Evolutionary conservation across 305 asterid species (phyloP), one percentile per base, ranked within the genome.

Genomic region (Ajuga reptans): DNA sequence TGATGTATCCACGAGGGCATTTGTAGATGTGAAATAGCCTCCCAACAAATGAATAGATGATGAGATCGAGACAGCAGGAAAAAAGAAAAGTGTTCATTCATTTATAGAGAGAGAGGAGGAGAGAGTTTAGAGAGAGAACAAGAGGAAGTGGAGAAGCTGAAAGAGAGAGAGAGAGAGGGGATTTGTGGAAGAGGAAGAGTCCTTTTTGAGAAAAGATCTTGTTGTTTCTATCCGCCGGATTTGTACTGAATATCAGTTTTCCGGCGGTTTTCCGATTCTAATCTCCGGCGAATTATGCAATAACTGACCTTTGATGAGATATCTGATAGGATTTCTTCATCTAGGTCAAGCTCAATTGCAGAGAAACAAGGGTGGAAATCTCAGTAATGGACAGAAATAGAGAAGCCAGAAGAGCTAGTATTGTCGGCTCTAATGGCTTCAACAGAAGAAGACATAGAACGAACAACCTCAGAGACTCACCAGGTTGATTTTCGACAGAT

Each of bases 401-500:
- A 71, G 99, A 94, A 69, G 89, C 87, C 58, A 88, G 96, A 68
- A 86, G 98, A 83, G 91, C 91, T 49, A 83, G 83, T 77, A 84
- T 91, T 76, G 84, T 89, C 11, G 87, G 95, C 79, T 80, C 96
- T 62, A 87, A 86, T 84, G 97, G 99, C 74, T 84, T 91, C 80
- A 83, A 90, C 54, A 77, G 96, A 61, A 77, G 99, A 52, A 75
- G 96, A 68, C 96, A 89, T 64, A 72, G 99, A 54, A 86, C 86
- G 12, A 93, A 77, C 80, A 87, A 85, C 81, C 87, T 89, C 53
- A 82, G 97, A 79, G 99, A 87, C 82, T 93, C 97, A 1, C 95
- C 93, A 71, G 97, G 97, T 91, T 42, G 45, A 5, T 51, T 77
- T 62, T 82, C 62, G 31, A 41, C 75, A 81, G 82, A 81, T 84